Evolutionary conservation across 169 alveolate species (phyloP).

Genomic region (Cyclospora cayetanensis): DNA sequence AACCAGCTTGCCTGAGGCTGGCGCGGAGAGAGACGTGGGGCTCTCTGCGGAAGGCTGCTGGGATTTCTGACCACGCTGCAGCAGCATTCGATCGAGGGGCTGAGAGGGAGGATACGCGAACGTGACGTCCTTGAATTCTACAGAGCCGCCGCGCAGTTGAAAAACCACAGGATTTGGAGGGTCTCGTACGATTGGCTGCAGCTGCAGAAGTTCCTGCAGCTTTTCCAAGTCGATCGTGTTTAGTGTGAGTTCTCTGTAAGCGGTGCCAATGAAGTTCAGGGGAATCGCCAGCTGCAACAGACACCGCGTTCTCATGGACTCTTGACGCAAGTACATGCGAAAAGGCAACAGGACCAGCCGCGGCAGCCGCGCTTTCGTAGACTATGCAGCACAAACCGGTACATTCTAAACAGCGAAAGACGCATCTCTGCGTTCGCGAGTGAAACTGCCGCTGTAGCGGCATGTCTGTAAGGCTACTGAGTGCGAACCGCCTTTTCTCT

Average conservation of each 20-base stretch:
- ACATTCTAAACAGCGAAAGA: too few relatives aligned
- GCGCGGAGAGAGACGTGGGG: background rate
- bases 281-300: slow-evolving; percentile 78
- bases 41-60: background rate
- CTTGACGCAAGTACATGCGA: background rate
- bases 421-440: too few relatives aligned
- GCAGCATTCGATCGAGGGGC: background rate
- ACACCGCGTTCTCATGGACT: background rate
- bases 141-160: slow-evolving; percentile 28
- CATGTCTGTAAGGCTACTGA: too few relatives aligned
- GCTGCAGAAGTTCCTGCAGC: slow-evolving; percentile 29
- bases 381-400: too few relatives aligned
- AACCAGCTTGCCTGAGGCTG: background rate
- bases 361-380: background rate
- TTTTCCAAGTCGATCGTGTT: slow-evolving; percentile 74
- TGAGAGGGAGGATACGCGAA: slow-evolving; percentile 50
- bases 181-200: slow-evolving; percentile 31
- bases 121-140: slow-evolving; percentile 46
- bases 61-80: background rate
- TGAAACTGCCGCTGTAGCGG: too few relatives aligned
- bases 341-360: background rate
- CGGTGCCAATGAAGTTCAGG: slow-evolving; percentile 76
- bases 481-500: too few relatives aligned
- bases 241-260: slow-evolving; percentile 75
- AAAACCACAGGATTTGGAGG: slow-evolving; percentile 53